These are phyloP conservation scores for Plasmodium billcollinsi DNA, from an alignment of 169 alveolate genomes.

Conservation along the genomic window DNA sequence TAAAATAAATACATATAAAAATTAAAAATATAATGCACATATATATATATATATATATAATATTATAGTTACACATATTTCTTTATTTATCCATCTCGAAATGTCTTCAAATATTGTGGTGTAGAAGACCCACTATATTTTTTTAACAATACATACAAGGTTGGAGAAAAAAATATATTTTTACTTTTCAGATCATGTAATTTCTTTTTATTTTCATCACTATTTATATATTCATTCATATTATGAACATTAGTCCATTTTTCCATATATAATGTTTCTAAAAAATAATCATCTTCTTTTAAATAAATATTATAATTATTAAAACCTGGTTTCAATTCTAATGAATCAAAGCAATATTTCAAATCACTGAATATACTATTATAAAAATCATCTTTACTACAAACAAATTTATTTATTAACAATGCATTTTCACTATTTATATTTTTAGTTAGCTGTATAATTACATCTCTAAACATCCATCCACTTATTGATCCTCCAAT, in stretches of 20 bases:
- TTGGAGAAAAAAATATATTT: constrained; percentile 57
- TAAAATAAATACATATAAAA: not conserved
- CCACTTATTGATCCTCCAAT: constrained; percentile 54
- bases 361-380: constrained; percentile 26
- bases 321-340: constrained; percentile 48
- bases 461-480: constrained; percentile 70
- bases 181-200: constrained; percentile 31
- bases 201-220: constrained; percentile 45
- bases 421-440: constrained; percentile 40
- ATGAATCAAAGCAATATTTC: constrained; percentile 45
- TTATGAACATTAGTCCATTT: constrained; percentile 36
- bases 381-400: constrained; percentile 55
- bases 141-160: constrained; percentile 47
- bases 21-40: not conserved
- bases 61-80: no score
- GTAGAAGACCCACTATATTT: constrained; percentile 20
- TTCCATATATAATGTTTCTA: constrained; percentile 63
- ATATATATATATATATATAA: not conserved
- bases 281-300: constrained; percentile 49
- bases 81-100: no score
- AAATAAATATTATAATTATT: constrained; percentile 39
- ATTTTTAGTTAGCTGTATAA: constrained; percentile 21
- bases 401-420: constrained; percentile 57
- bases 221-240: constrained; percentile 57
- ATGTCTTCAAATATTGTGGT: constrained; percentile 20